phyloP scores from a whole-genome alignment of 768 basidiomycete species.

The Russula sp. region DNA sequence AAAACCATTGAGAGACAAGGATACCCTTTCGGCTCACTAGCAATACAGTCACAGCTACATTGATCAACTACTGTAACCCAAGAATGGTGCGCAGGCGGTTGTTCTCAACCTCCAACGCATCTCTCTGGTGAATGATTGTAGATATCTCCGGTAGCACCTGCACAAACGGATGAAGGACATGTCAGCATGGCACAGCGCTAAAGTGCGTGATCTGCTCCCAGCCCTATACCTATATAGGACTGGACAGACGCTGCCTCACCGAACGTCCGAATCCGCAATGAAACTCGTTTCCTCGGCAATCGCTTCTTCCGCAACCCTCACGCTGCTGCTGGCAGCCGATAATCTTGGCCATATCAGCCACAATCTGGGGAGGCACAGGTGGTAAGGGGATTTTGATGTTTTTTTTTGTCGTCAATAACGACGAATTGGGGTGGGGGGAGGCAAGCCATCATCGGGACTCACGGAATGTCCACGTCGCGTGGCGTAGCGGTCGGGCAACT shows the following conservation, averaged over 20 bases:
- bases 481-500: not conserved
- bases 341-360: conserved; percentile 2
- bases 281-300: not conserved
- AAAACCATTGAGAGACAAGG: too few species aligned
- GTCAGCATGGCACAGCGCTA: not conserved
- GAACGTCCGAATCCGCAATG: conserved; percentile 1
- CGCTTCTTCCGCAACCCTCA: not conserved
- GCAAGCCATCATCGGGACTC: not conserved
- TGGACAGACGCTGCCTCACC: not conserved
- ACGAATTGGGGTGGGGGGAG: not conserved
- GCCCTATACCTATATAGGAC: too few species aligned
- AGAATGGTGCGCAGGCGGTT: not conserved
- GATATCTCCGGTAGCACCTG: conserved; percentile 7
- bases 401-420: not conserved
- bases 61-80: not conserved
- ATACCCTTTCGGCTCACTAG: too few species aligned
- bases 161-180: not conserved
- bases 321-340: not conserved
- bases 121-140: conserved; percentile 2
- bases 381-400: too few species aligned
- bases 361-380: not conserved
- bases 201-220: not conserved
- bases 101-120: conserved; percentile 5
- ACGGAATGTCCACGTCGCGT: conserved; percentile 6
- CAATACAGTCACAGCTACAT: too few species aligned